phyloP scores from a whole-genome alignment of 805 yeast species.

The Pichia eremophila region DNA sequence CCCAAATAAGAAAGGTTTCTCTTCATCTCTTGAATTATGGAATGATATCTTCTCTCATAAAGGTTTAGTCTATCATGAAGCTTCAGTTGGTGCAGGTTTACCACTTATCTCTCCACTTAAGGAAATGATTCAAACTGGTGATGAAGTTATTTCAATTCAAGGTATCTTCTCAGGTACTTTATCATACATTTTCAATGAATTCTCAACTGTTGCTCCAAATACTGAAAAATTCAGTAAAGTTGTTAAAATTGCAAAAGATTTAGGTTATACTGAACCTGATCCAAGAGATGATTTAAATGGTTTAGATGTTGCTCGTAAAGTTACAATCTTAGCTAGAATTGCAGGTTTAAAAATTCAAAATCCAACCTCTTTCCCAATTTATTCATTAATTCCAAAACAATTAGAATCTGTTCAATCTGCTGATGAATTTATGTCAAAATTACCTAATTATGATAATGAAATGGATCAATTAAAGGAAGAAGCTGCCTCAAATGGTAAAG shows the following conservation, averaged over 20 bases:
- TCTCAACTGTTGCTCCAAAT: constrained; percentile 57
- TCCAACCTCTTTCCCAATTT: constrained; percentile 89
- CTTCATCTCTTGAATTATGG: constrained; percentile 70
- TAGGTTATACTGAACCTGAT: constrained; percentile 98
- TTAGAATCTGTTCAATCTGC: constrained; percentile 67
- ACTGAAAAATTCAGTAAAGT: constrained; percentile 79
- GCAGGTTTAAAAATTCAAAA: constrained; percentile 79
- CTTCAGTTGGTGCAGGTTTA: constrained; percentile 97
- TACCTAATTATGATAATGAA: constrained; percentile 78
- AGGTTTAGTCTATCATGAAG: constrained; percentile 91
- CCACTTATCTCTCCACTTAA: constrained; percentile 85
- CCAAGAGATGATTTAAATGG: constrained; percentile 99
- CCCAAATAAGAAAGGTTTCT: constrained; percentile 96
- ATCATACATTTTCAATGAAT: constrained; percentile 91
- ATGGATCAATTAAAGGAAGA: constrained; percentile 67
- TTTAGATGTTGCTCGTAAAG: constrained; percentile 96
- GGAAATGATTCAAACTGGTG: constrained; percentile 89
- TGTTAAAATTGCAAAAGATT: constrained; percentile 75
- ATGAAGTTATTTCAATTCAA: constrained; percentile 81
- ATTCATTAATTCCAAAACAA: constrained; percentile 82
- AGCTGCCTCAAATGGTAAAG: constrained; percentile 66
- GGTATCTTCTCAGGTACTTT: constrained; percentile 96
- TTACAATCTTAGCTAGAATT: constrained; percentile 89
- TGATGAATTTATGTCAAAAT: constrained; percentile 66
- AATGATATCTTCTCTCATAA: constrained; percentile 55